These are phyloP conservation scores for Micromonas commoda DNA, from an alignment of 139 green algal species.

Conservation along the genomic window DNA sequence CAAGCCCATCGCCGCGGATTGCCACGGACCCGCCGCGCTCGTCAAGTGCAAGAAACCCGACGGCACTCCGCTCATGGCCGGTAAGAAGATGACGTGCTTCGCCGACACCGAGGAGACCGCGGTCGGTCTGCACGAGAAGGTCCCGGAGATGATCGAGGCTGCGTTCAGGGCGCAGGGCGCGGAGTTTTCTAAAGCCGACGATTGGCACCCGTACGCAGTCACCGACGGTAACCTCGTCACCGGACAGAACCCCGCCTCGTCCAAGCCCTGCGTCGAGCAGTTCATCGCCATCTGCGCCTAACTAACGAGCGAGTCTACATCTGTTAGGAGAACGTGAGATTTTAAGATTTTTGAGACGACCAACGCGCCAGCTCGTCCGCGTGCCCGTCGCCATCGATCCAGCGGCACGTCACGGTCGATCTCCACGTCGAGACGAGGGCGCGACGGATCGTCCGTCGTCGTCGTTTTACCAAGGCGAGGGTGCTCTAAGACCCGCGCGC, in stretches of 20 bases:
- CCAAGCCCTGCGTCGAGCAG: conserved; percentile 1
- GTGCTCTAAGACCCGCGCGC: too few relatives aligned
- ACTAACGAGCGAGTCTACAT: too few relatives aligned
- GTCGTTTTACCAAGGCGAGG: too few relatives aligned
- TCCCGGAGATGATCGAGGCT: conserved; percentile 23
- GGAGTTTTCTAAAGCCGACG: conserved; percentile 2
- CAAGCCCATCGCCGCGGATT: conserved; percentile 27
- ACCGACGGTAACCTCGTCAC: conserved; percentile 32
- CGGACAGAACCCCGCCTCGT: conserved; percentile 31
- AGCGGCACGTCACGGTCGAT: too few relatives aligned
- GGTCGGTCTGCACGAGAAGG: conserved; percentile 22
- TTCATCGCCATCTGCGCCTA: conserved; percentile 16
- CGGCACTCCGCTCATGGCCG: conserved; percentile 28
- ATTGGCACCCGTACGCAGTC: conserved; percentile 25
- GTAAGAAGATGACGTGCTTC: conserved; percentile 27
- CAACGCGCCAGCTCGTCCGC: too few relatives aligned
- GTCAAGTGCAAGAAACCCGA: conserved; percentile 23
- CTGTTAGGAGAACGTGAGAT: too few relatives aligned
- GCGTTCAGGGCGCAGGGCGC: conserved; percentile 27
- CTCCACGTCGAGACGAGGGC: too few relatives aligned
- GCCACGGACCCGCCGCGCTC: conserved; percentile 29
- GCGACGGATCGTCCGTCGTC: too few relatives aligned
- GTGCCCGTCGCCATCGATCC: too few relatives aligned
- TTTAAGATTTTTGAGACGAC: too few relatives aligned
- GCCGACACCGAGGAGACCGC: conserved; percentile 28